Percentiles rank a stretch among this genome's conserved stretches.
These are phyloP conservation scores for Lentinula aciculospora DNA, from an alignment of 768 basidiomycete species.

Conservation along the genomic window DNA sequence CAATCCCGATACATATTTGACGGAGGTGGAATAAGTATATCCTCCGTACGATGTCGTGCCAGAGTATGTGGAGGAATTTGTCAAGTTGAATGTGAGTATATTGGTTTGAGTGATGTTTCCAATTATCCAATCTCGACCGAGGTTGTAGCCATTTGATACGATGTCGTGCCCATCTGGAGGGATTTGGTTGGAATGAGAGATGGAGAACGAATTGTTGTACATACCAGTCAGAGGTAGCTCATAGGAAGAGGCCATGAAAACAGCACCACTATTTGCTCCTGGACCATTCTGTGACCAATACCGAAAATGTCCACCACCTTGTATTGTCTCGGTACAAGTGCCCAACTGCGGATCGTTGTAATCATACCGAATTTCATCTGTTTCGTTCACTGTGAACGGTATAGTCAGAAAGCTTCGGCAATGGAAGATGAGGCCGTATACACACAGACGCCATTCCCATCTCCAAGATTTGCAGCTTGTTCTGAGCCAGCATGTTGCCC, in stretches of 20 bases:
- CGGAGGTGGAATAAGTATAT: conserved; percentile 70
- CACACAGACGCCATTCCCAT: conserved; percentile 70
- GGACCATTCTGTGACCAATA: conserved; percentile 83
- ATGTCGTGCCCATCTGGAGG: conserved; percentile 61
- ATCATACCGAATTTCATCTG: conserved; percentile 79
- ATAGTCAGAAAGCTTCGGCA: not conserved
- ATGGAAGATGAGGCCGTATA: conserved; percentile 9
- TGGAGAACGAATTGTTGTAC: conserved; percentile 9
- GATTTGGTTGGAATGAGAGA: not conserved
- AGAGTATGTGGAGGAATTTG: conserved; percentile 54
- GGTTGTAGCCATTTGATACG: conserved; percentile 72
- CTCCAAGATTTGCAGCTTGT: conserved; percentile 78
- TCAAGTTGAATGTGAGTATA: conserved; percentile 41
- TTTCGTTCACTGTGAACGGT: conserved; percentile 59
- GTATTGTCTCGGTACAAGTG: conserved; percentile 77
- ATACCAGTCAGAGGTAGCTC: conserved; percentile 60
- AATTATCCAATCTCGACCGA: conserved; percentile 82
- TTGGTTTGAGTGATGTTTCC: conserved; percentile 66
- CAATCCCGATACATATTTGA: conserved; percentile 64
- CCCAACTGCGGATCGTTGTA: conserved; percentile 80
- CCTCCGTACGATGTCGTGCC: conserved; percentile 59
- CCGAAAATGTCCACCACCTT: conserved; percentile 85
- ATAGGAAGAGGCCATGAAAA: conserved; percentile 73
- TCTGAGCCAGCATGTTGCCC: conserved; percentile 69
- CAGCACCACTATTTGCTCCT: conserved; percentile 58